Percentiles rank a stretch among this genome's conserved stretches.
Evolutionary conservation across 352 stramenopile species (phyloP).

Genomic region (Pythium brachiatum): DNA sequence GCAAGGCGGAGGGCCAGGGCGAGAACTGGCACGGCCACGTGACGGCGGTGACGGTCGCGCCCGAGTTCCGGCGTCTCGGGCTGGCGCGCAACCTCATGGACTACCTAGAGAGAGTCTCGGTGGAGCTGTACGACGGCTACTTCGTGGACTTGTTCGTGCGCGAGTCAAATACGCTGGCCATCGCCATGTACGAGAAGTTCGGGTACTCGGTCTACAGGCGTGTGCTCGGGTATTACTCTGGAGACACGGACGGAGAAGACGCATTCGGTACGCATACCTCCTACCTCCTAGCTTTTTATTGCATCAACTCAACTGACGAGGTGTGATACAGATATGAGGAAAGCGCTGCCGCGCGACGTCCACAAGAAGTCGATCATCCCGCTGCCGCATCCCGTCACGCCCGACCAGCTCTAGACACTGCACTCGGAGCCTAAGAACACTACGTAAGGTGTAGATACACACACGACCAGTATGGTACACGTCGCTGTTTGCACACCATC

Average conservation of each 20-base stretch:
- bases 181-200: slow-evolving; percentile 92
- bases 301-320: too few relatives aligned
- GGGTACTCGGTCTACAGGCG: slow-evolving; percentile 91
- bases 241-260: slow-evolving; percentile 76
- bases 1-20: slow-evolving; percentile 93
- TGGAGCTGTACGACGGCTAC: slow-evolving; percentile 90
- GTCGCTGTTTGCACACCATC: background rate
- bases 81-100: slow-evolving; percentile 94
- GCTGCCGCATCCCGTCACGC: slow-evolving; percentile 78
- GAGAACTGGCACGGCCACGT: slow-evolving; percentile 98
- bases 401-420: slow-evolving; percentile 54
- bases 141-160: slow-evolving; percentile 99
- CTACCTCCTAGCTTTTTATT: background rate
- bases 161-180: slow-evolving; percentile 92
- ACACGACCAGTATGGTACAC: background rate
- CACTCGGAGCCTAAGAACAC: too few relatives aligned
- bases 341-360: slow-evolving; percentile 84
- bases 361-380: slow-evolving; percentile 91
- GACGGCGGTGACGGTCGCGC: slow-evolving; percentile 96
- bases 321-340: slow-evolving; percentile 97
- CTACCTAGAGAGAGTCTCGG: slow-evolving; percentile 88
- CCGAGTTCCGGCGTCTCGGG: slow-evolving; percentile 91
- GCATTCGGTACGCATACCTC: slow-evolving; percentile 74
- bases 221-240: slow-evolving; percentile 92
- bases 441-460: background rate